Evolutionary conservation across 2,329 filamentous ascomycete species (phyloP).

Genomic region (Xylariaceae sp.): DNA sequence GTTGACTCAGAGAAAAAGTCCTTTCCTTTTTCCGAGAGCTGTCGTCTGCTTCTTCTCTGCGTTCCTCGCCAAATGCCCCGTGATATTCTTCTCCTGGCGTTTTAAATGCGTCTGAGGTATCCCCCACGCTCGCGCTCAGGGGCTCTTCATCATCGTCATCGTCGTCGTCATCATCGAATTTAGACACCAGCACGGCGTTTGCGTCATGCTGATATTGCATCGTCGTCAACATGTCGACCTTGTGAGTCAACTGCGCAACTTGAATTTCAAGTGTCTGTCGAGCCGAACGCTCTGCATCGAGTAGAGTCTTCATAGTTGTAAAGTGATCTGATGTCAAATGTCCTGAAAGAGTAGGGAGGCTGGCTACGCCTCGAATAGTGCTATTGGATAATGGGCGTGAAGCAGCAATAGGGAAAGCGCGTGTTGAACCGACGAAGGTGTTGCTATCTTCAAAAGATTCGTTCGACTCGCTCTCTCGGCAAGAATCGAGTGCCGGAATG

Average conservation of each 20-base stretch:
- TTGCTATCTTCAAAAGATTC: constrained; percentile 46
- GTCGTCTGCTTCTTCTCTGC: constrained; percentile 35
- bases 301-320: constrained; percentile 45
- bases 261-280: constrained; percentile 53
- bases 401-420: constrained; percentile 18
- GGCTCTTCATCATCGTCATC: constrained; percentile 36
- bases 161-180: constrained; percentile 42
- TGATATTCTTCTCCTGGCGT: constrained; percentile 49
- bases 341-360: constrained; percentile 38
- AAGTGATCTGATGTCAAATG: constrained; percentile 45
- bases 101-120: constrained; percentile 46
- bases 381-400: constrained; percentile 41
- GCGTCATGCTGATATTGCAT: constrained; percentile 33
- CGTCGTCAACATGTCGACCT: constrained; percentile 40
- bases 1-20: constrained; percentile 60
- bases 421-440: constrained; percentile 42
- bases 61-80: constrained; percentile 42
- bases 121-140: constrained; percentile 24
- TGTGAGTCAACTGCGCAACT: constrained; percentile 50
- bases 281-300: constrained; percentile 55
- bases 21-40: constrained; percentile 49
- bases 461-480: constrained; percentile 35
- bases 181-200: constrained; percentile 30
- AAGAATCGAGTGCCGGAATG: constrained; percentile 21
- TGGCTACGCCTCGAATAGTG: constrained; percentile 46